Evolutionary conservation across 1,284 basidiomycete genomes (phyloP).

Genomic region (Cutaneotrichosporon spelunceum): DNA sequence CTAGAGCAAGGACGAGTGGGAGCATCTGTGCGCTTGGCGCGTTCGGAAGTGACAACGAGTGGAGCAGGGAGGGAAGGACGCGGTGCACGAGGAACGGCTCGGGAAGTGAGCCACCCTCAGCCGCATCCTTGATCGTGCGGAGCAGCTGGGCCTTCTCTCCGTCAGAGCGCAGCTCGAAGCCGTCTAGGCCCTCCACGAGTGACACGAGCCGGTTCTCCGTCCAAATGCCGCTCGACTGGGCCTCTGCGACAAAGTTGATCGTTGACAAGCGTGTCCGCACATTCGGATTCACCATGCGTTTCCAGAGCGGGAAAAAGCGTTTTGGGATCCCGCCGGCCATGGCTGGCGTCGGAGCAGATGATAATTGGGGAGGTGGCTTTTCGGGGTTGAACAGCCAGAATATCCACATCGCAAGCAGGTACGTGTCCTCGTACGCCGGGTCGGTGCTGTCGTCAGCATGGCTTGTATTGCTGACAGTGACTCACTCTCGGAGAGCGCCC

Average conservation of each 20-base stretch:
- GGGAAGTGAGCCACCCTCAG: constrained; percentile 65
- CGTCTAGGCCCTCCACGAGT: constrained; percentile 80
- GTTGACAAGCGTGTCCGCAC: constrained; percentile 72
- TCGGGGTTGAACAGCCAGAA: constrained; percentile 81
- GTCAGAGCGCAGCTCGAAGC: constrained; percentile 79
- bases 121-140: constrained; percentile 75
- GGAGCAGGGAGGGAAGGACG: constrained; percentile 80
- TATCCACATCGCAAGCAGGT: constrained; percentile 78
- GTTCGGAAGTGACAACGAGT: constrained; percentile 78
- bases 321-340: constrained; percentile 75
- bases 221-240: constrained; percentile 73
- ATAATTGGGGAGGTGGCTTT: constrained; percentile 63
- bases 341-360: constrained; percentile 65
- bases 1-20: constrained; percentile 76
- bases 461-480: neutral
- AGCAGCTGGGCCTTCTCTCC: constrained; percentile 74
- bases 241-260: constrained; percentile 75
- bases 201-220: constrained; percentile 76
- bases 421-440: constrained; percentile 72
- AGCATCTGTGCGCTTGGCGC: constrained; percentile 74
- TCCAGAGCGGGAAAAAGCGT: constrained; percentile 74
- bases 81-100: constrained; percentile 80
- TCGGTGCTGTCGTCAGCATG: constrained; percentile 58
- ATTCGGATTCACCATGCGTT: constrained; percentile 83
- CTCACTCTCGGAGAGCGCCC: constrained; percentile 75